Evolutionary conservation across 2,329 filamentous ascomycete species (phyloP).

Genomic region (Lachnellula arida): DNA sequence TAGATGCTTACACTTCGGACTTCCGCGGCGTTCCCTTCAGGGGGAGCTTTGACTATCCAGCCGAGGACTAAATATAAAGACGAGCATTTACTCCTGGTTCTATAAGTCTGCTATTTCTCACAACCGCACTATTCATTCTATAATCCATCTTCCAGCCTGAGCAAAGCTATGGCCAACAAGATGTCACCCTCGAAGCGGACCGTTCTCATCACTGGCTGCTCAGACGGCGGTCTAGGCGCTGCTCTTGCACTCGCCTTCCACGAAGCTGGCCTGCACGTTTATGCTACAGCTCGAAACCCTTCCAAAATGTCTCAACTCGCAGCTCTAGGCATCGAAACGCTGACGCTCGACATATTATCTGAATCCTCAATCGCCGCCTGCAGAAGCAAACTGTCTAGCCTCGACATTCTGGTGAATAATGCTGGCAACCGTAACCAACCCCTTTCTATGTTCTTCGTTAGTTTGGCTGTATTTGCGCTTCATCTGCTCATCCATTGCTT

Average conservation of each 20-base stretch:
- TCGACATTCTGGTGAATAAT: slow-evolving; percentile 4
- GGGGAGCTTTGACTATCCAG: too few species aligned
- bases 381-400: slow-evolving; percentile 28
- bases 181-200: neutral
- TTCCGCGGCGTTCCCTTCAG: too few species aligned
- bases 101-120: too few species aligned
- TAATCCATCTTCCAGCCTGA: neutral
- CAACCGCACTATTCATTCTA: too few species aligned
- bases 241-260: slow-evolving; percentile 37
- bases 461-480: too few species aligned
- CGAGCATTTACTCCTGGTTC: too few species aligned
- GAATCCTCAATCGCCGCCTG: slow-evolving; percentile 32
- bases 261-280: slow-evolving; percentile 33
- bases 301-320: slow-evolving; percentile 31
- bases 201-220: slow-evolving; percentile 37
- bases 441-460: too few species aligned
- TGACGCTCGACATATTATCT: slow-evolving; percentile 38
- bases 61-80: too few species aligned
- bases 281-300: slow-evolving; percentile 37
- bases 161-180: neutral
- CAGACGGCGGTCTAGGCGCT: slow-evolving; percentile 37
- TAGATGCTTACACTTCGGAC: too few species aligned
- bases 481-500: too few species aligned
- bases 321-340: slow-evolving; percentile 27
- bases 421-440: neutral